These are phyloP conservation scores for Cytospora paraplurivora DNA, from an alignment of 2,329 filamentous ascomycete species.

Conservation along the genomic window DNA sequence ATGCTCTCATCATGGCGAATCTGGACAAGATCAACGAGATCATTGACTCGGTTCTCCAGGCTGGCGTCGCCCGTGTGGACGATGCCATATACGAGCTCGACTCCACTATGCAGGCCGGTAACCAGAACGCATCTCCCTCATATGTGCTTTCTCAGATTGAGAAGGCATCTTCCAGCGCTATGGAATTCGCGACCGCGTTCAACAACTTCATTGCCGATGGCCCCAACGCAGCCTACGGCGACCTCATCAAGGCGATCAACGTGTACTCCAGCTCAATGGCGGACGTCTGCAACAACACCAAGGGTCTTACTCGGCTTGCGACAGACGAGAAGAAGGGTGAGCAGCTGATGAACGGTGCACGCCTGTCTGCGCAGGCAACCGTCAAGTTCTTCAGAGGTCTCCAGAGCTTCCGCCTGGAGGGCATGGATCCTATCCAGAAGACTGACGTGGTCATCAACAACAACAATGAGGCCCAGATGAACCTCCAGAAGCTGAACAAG, in stretches of 20 bases:
- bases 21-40: conserved; percentile 95
- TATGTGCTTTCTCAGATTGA: conserved; percentile 97
- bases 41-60: conserved; percentile 93
- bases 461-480: conserved; percentile 94
- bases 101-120: conserved; percentile 96
- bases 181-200: conserved; percentile 96
- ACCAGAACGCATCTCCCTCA: conserved; percentile 93
- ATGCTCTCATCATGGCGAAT: conserved; percentile 82
- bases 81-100: conserved; percentile 97
- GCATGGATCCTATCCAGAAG: conserved; percentile 87
- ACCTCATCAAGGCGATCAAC: conserved; percentile 91
- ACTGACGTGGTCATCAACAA: conserved; percentile 97
- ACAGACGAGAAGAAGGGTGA: conserved; percentile 95
- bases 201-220: conserved; percentile 99
- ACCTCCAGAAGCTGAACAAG: conserved; percentile 91
- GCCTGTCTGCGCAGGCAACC: conserved; percentile 81
- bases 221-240: conserved; percentile 83
- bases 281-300: conserved; percentile 94
- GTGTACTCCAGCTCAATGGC: conserved; percentile 87
- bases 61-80: conserved; percentile 89
- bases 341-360: conserved; percentile 77
- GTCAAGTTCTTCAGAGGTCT: conserved; percentile 94
- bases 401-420: conserved; percentile 90
- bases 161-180: conserved; percentile 90
- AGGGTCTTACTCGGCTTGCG: conserved; percentile 88